Evolutionary conservation across 352 stramenopile genomes (phyloP), one percentile per base, ranked within the genome.

Genomic region (Stephanocyclus meneghinianus): DNA sequence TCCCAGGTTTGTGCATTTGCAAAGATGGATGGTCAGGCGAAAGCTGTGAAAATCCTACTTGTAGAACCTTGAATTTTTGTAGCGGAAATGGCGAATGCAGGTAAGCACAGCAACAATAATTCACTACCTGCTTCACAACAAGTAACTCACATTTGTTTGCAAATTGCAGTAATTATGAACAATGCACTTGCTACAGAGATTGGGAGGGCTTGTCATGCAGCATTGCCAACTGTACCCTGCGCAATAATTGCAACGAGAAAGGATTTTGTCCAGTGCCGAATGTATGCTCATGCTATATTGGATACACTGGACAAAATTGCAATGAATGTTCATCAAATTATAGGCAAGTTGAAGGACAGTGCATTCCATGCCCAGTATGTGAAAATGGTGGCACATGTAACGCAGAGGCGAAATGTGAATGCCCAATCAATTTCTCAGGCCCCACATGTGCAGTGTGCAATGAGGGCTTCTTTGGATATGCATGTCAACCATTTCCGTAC

Each of bases 241-340:
- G 29, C 2, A 63, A 63, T 44, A 45, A 63, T 16, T 63, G 55
- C n/a, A 63, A 63, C 47, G 55, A 2, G 55, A 55, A 55, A 16
- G 47, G 47, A 55, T 55, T 55, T 15, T 55, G 47, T 21, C 47
- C 47, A n/a, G 18, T 55, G 13, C 47, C 47, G 2, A n/a, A 55
- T 55, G 15, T 26, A 55, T 55, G 47, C 10, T 55, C 18, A 21
- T 55, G 47, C 47, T 26, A 63, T 30, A 45, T 30, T 42, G 55
- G 55, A n/a, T 63, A 45, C 13, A 21, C 55, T 18, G 55, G 55
- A n/a, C 55, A 29, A 16, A 30, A 45, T 45, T 63, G 55, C n/a
- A 30, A 63, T n/a, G 30, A 63, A 11, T 63, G 55, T 26, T n/a
- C 21, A 45, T 63, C 55, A 40, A 63, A 63, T 44, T 63, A 63